Percentiles rank a stretch among this genome's conserved stretches.
phyloP scores from a whole-genome alignment of 768 basidiomycete genomes.

The Coprinellus micaceus region DNA sequence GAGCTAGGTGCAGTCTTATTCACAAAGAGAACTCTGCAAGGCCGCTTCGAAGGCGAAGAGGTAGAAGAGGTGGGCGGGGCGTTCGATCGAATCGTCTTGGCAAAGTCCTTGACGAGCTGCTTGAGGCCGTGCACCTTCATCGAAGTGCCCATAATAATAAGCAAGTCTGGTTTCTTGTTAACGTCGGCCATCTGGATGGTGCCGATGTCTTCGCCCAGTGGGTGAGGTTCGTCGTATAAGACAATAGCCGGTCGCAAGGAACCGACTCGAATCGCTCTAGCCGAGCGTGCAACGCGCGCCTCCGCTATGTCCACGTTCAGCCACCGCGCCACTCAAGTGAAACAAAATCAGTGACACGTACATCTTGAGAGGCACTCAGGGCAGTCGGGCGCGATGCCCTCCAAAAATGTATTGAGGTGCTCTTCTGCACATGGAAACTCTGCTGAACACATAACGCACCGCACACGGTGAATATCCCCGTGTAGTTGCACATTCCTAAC shows the following conservation, averaged over 20 bases:
- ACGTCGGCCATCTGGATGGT: slow-evolving; percentile 74
- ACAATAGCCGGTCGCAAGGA: slow-evolving; percentile 92
- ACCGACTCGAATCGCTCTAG: slow-evolving; percentile 74
- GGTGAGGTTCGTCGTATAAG: slow-evolving; percentile 92
- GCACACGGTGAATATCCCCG: slow-evolving; percentile 88
- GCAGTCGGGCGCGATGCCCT: slow-evolving; percentile 78
- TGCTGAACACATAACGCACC: slow-evolving; percentile 81
- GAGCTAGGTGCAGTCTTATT: slow-evolving; percentile 82
- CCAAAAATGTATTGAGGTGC: slow-evolving; percentile 59
- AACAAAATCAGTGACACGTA: slow-evolving; percentile 36
- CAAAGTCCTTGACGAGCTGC: slow-evolving; percentile 92
- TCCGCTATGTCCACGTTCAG: slow-evolving; percentile 41
- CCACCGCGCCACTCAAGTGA: slow-evolving; percentile 7
- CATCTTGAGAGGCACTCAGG: slow-evolving; percentile 81
- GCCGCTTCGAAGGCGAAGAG: slow-evolving; percentile 19
- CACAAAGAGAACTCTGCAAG: slow-evolving; percentile 81
- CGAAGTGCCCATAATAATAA: slow-evolving; percentile 97
- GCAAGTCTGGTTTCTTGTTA: slow-evolving; percentile 77
- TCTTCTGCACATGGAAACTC: slow-evolving; percentile 67
- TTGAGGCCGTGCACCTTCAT: slow-evolving; percentile 94
- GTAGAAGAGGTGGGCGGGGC: slow-evolving; percentile 30
- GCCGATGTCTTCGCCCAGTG: slow-evolving; percentile 89
- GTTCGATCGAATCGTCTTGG: slow-evolving; percentile 65
- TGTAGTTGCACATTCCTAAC: slow-evolving; percentile 91
- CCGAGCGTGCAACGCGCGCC: slow-evolving; percentile 77